phyloP scores from a whole-genome alignment of 2,329 filamentous ascomycete species.

The Lachnellula arida region DNA sequence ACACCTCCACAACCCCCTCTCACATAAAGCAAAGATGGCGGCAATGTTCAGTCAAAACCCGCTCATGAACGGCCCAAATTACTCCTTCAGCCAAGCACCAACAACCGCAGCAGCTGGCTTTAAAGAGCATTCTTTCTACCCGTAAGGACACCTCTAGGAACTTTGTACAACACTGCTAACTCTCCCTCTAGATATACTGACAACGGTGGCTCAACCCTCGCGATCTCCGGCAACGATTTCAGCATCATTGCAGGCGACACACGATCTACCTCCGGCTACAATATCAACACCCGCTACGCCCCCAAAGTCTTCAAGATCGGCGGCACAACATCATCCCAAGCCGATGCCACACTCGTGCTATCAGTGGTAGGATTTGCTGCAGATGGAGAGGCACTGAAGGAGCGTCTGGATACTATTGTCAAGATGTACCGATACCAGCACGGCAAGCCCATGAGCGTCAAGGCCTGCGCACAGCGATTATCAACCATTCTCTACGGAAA shows the following conservation, averaged over 20 bases:
- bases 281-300: conserved; percentile 93
- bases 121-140: conserved; percentile 82
- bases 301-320: conserved; percentile 98
- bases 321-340: conserved; percentile 79
- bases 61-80: conserved; percentile 63
- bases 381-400: conserved; percentile 88
- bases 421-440: conserved; percentile 99
- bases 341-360: conserved; percentile 80
- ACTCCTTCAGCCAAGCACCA: conserved; percentile 61
- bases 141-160: conserved; percentile 53
- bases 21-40: conserved; percentile 43
- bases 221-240: conserved; percentile 91
- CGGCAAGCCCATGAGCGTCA: conserved; percentile 91
- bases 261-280: conserved; percentile 92
- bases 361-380: conserved; percentile 95
- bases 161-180: neutral
- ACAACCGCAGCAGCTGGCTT: conserved; percentile 49
- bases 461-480: conserved; percentile 89
- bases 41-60: conserved; percentile 69
- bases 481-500: conserved; percentile 96
- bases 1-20: neutral
- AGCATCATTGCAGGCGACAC: conserved; percentile 97
- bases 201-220: conserved; percentile 94
- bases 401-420: conserved; percentile 88
- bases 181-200: conserved; percentile 74